phyloP scores from a whole-genome alignment of 306 rosid genomes.

The Psophocarpus tetragonolobus region DNA sequence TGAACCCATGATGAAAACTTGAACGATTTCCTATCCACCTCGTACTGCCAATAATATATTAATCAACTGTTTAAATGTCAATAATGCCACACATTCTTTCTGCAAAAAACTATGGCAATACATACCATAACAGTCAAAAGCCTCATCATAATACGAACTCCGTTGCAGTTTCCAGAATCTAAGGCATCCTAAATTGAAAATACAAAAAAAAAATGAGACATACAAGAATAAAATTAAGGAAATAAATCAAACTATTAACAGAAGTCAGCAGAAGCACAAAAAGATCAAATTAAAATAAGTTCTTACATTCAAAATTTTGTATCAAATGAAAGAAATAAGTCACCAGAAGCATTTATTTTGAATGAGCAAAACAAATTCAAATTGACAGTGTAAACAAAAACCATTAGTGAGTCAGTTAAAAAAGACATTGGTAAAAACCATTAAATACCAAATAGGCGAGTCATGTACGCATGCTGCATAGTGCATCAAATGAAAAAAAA shows the following conservation, averaged over 20 bases:
- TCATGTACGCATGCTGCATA: not conserved
- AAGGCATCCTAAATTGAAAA: slow-evolving; percentile 68
- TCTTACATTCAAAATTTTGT: not conserved
- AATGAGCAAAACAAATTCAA: slow-evolving; percentile 6
- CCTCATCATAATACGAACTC: slow-evolving; percentile 79
- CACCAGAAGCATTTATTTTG: not conserved
- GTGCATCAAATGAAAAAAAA: slow-evolving; percentile 22
- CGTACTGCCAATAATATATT: slow-evolving; percentile 17
- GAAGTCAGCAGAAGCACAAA: not conserved
- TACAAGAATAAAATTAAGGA: not conserved
- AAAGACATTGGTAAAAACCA: no score
- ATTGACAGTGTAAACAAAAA: not conserved
- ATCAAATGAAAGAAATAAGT: not conserved
- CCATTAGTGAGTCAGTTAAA: slow-evolving; percentile 7
- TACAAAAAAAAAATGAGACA: slow-evolving; percentile 4
- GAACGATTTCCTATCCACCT: slow-evolving; percentile 15
- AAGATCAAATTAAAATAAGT: not conserved
- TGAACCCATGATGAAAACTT: not conserved
- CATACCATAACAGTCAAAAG: slow-evolving; percentile 85
- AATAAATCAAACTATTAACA: not conserved
- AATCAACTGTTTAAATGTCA: not conserved
- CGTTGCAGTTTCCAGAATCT: slow-evolving; percentile 72
- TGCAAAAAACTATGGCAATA: not conserved
- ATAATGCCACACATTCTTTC: slow-evolving; percentile 7
- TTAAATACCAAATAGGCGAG: not conserved